Evolutionary conservation across 495 filamentous ascomycete species (phyloP).

Genomic region (Filosporella fistucella): DNA sequence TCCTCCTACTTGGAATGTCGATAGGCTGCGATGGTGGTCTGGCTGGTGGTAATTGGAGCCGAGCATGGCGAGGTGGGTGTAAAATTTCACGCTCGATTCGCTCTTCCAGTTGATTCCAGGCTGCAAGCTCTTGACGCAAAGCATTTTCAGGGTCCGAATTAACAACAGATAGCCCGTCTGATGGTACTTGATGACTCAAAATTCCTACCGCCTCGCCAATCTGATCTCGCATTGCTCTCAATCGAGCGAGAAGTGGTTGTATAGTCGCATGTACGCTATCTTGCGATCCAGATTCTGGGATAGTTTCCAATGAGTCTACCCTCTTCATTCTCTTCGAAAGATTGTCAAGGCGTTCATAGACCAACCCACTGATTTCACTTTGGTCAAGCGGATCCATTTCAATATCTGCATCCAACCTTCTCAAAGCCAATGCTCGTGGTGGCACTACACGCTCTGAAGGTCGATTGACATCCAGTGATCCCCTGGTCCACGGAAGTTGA

Average conservation of each 20-base stretch:
- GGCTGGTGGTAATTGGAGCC: not conserved
- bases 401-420: not conserved
- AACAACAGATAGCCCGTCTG: not conserved
- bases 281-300: constrained; percentile 1
- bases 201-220: constrained; percentile 9
- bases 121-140: constrained; percentile 5
- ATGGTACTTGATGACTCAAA: not conserved
- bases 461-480: too few relatives aligned
- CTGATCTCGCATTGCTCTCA: constrained; percentile 7
- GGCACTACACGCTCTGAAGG: not conserved
- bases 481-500: not conserved
- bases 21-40: constrained; percentile 2
- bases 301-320: constrained; percentile 8
- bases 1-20: not conserved
- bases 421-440: not conserved
- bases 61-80: constrained; percentile 1
- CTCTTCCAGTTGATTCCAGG: constrained; percentile 7
- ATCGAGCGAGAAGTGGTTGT: not conserved
- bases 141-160: constrained; percentile 4
- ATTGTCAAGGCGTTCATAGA: constrained; percentile 10
- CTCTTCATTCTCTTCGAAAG: constrained; percentile 10
- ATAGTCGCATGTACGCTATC: not conserved
- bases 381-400: not conserved
- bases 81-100: constrained; percentile 12
- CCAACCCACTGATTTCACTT: constrained; percentile 4